phyloP scores from a whole-genome alignment of 2,329 filamentous ascomycete species.

The Parascedosporium putredinis region DNA sequence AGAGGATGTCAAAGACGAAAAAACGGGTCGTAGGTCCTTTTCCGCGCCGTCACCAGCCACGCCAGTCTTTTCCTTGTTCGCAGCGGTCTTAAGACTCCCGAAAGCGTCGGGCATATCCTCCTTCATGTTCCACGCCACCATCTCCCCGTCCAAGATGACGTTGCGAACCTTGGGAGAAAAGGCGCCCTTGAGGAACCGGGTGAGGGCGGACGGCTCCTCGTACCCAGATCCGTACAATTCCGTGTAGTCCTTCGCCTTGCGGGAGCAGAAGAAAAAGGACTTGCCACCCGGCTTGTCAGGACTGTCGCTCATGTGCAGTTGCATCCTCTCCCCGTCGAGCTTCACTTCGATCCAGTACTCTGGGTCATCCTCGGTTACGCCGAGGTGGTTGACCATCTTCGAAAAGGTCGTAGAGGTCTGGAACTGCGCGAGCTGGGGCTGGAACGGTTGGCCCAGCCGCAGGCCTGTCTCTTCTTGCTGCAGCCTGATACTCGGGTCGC shows the following conservation, averaged over 20 bases:
- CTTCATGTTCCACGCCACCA: slow-evolving; percentile 95
- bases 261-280: slow-evolving; percentile 81
- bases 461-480: slow-evolving; percentile 67
- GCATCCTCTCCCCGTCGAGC: slow-evolving; percentile 92
- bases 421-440: slow-evolving; percentile 89
- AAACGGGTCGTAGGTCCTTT: slow-evolving; percentile 56
- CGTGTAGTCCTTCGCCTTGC: slow-evolving; percentile 93
- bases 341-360: slow-evolving; percentile 98
- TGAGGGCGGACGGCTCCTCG: slow-evolving; percentile 67
- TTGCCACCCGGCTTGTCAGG: slow-evolving; percentile 55
- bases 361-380: slow-evolving; percentile 55
- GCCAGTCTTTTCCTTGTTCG: slow-evolving; percentile 62
- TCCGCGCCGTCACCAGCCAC: slow-evolving; percentile 41
- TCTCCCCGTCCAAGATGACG: slow-evolving; percentile 90
- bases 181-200: slow-evolving; percentile 65
- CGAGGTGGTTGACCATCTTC: slow-evolving; percentile 62
- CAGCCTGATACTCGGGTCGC: slow-evolving; percentile 61
- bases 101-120: slow-evolving; percentile 79
- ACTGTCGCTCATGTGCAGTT: slow-evolving; percentile 81
- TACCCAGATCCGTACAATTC: slow-evolving; percentile 80
- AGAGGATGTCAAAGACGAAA: slow-evolving; percentile 82
- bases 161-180: slow-evolving; percentile 72
- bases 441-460: slow-evolving; percentile 85
- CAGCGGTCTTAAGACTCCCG: slow-evolving; percentile 86
- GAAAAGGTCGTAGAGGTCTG: slow-evolving; percentile 70